Evolutionary conservation across 2,329 filamentous ascomycete genomes (phyloP), one percentile per base, ranked within the genome.

Genomic region (Conoideocrella luteorostrata): DNA sequence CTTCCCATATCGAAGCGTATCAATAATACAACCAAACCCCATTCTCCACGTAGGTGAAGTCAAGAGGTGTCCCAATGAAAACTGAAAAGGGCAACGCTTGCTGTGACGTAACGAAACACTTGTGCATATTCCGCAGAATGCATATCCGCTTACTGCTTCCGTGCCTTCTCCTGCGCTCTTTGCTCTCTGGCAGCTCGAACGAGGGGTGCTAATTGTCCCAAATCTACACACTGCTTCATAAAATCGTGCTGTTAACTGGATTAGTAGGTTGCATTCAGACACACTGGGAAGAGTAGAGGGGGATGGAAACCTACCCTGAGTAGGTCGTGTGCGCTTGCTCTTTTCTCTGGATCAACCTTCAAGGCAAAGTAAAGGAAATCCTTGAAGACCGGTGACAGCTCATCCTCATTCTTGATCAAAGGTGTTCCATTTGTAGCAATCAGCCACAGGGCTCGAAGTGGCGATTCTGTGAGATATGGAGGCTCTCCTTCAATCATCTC

Each of bases 401-500:
- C 82, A 45, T 90, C 80, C 64, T 95, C 88, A 51, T 96, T 89
- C 69, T 97, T 97, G 68, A 98, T 95, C 42, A 84, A 76, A 2
- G 93, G 93, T 13, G 93, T 97, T 38, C 93, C 93, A 59, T 95
- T 95, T 26, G 93, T 97, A 43, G 93, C 93, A 63, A 98, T 98
- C 55, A 98, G 70, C 75, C 93, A 98, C 29, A 98, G 75, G 2
- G 93, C 93, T 48, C 91, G 82, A 20, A 98, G 75, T 5, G 93
- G 93, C 29, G 88, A 94, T 64, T 98, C 93, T 30, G 90, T 97
- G 47, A 98, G 74, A 62, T 97, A 98, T 20, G 93, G 93, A 11
- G 93, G 93, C 64, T 97, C 93, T 62, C 91, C 93, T 68, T 97
- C 93, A 52, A 98, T 95, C 93, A 98, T 98, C 67, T 98, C 93